Evolutionary conservation across 2,329 filamentous ascomycete species (phyloP).

Genomic region (Ceratocystis diversiconidia): DNA sequence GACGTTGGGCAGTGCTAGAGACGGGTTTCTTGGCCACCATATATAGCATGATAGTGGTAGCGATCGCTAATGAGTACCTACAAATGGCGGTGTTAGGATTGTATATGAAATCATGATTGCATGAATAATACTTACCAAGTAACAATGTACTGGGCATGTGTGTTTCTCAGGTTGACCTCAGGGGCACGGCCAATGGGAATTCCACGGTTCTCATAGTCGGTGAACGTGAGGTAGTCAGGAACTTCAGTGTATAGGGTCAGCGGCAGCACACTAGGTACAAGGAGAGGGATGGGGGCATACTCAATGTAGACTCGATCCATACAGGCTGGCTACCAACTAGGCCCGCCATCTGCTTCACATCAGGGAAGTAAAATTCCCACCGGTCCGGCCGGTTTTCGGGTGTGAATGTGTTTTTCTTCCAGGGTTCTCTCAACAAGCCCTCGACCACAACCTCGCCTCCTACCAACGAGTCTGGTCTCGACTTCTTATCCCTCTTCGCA

Average conservation of each 20-base stretch:
- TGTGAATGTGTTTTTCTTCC: conserved; percentile 97
- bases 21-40: conserved; percentile 85
- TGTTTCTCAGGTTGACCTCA: conserved; percentile 88
- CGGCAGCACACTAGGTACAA: conserved; percentile 11
- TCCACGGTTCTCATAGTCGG: conserved; percentile 63
- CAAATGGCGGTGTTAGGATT: background rate
- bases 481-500: conserved; percentile 50
- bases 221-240: conserved; percentile 61
- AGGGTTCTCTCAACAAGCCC: conserved; percentile 74
- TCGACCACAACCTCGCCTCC: conserved; percentile 61
- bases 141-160: conserved; percentile 96
- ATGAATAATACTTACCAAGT: conserved; percentile 58
- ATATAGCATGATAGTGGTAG: conserved; percentile 90
- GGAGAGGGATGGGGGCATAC: conserved; percentile 31
- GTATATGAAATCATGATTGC: conserved; percentile 1
- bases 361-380: conserved; percentile 87
- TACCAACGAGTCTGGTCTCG: conserved; percentile 53
- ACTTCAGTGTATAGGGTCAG: conserved; percentile 24
- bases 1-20: conserved; percentile 48
- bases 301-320: conserved; percentile 93
- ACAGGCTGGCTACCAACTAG: conserved; percentile 72
- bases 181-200: conserved; percentile 78
- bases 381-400: conserved; percentile 74
- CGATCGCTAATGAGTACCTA: conserved; percentile 74
- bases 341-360: conserved; percentile 80